These are phyloP conservation scores for Blastobotrys mokoenaii DNA, from an alignment of 805 yeast species.

Conservation along the genomic window DNA sequence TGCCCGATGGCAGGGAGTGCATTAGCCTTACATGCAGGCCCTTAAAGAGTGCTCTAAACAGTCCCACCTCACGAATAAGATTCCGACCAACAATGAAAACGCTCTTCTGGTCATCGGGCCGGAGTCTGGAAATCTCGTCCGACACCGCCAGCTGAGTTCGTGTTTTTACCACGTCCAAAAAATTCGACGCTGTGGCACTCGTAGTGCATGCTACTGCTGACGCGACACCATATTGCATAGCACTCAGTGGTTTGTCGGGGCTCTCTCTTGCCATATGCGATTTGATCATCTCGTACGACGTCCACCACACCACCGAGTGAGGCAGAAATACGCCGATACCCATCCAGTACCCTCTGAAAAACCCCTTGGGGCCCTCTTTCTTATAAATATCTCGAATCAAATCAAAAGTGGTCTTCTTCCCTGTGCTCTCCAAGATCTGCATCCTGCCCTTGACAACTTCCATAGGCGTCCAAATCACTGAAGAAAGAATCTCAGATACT, in stretches of 20 bases:
- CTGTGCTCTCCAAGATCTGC: conserved; percentile 25
- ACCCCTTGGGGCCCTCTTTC: conserved; percentile 14
- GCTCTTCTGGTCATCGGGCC: conserved; percentile 31
- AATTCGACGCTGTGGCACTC: conserved; percentile 31
- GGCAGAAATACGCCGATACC: conserved; percentile 18
- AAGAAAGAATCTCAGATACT: conserved; percentile 31
- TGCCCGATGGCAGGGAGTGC: conserved; percentile 32
- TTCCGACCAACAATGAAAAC: conserved; percentile 27
- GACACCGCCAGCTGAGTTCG: conserved; percentile 35
- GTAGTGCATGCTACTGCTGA: conserved; percentile 30
- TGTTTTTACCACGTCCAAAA: conserved; percentile 36
- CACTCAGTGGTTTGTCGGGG: conserved; percentile 8
- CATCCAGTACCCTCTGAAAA: conserved; percentile 18
- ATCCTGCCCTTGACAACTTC: conserved; percentile 36
- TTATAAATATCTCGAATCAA: conserved; percentile 17
- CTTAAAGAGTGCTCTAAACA: conserved; percentile 25
- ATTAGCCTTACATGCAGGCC: conserved; percentile 31
- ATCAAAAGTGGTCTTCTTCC: conserved; percentile 8
- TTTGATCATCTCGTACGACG: conserved; percentile 18
- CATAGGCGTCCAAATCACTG: conserved; percentile 37
- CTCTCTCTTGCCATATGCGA: conserved; percentile 2
- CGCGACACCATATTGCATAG: conserved; percentile 23
- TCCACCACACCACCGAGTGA: conserved; percentile 19
- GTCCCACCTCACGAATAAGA: conserved; percentile 30
- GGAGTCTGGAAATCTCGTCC: conserved; percentile 27